These are phyloP conservation scores for Monosporozyma aquatica DNA, from an alignment of 805 yeast species.

Conservation along the genomic window DNA sequence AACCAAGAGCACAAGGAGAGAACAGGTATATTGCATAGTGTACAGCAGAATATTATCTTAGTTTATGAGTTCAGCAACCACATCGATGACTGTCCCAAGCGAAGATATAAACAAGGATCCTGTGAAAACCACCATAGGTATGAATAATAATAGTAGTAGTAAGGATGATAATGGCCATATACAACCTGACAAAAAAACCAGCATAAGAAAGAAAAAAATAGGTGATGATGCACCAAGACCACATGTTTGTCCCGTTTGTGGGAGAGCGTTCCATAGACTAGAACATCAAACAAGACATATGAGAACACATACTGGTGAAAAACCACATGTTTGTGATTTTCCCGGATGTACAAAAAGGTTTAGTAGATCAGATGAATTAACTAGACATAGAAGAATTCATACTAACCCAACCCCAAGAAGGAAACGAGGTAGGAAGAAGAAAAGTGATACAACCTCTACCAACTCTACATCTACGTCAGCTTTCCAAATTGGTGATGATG, in stretches of 20 bases:
- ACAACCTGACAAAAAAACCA: too few species aligned
- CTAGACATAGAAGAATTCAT: conserved; percentile 66
- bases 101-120: too few species aligned
- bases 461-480: background rate
- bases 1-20: too few species aligned
- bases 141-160: too few species aligned
- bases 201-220: conserved; percentile 3
- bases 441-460: conserved; percentile 6
- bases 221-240: conserved; percentile 39
- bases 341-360: conserved; percentile 63
- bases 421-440: conserved; percentile 39
- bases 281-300: conserved; percentile 77
- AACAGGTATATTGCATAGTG: too few species aligned
- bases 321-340: conserved; percentile 67
- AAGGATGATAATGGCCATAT: too few species aligned
- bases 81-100: too few species aligned
- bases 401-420: conserved; percentile 63
- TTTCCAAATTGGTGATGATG: conserved; percentile 7
- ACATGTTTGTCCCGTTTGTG: conserved; percentile 65
- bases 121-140: too few species aligned
- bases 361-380: conserved; percentile 63
- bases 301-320: conserved; percentile 74
- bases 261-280: conserved; percentile 62
- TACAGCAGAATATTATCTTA: too few species aligned
- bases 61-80: too few species aligned